These are phyloP conservation scores for Neurospora sp. DNA, from an alignment of 495 filamentous ascomycete species.

Conservation along the genomic window DNA sequence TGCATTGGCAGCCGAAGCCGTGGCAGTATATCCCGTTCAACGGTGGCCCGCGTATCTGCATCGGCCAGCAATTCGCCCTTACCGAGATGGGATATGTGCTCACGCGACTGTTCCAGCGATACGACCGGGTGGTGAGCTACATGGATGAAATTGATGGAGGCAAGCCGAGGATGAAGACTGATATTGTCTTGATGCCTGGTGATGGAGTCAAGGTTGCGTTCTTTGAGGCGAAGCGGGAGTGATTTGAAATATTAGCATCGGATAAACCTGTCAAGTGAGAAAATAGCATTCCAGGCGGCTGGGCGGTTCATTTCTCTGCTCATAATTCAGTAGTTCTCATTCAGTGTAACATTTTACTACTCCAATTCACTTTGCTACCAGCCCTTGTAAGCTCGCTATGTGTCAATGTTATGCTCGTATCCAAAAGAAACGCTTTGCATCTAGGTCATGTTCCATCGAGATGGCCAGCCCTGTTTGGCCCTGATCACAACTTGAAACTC, in stretches of 20 bases:
- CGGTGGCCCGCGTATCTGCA: slow-evolving; percentile 76
- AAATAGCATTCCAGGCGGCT: not conserved
- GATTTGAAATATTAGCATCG: not conserved
- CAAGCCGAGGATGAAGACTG: slow-evolving; percentile 45
- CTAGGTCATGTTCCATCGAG: not conserved
- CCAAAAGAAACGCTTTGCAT: not conserved
- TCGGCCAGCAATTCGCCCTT: slow-evolving; percentile 77
- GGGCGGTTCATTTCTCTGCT: not conserved
- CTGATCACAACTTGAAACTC: slow-evolving; percentile 43
- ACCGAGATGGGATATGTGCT: slow-evolving; percentile 73
- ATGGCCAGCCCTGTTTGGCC: not conserved
- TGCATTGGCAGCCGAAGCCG: slow-evolving; percentile 49
- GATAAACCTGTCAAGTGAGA: not conserved
- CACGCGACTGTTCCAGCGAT: slow-evolving; percentile 61
- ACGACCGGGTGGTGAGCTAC: slow-evolving; percentile 44
- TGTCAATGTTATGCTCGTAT: not conserved
- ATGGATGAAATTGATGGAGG: slow-evolving; percentile 39
- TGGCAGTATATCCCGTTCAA: slow-evolving; percentile 78
- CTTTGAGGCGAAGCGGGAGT: slow-evolving; percentile 30
- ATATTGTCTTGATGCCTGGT: slow-evolving; percentile 58
- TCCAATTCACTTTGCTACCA: not conserved
- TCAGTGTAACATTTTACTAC: not conserved
- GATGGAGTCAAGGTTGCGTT: slow-evolving; percentile 53
- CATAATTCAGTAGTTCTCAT: not conserved
- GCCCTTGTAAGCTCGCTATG: not conserved